phyloP scores from a whole-genome alignment of 1,284 basidiomycete genomes.

The Stygiomarasmius scandens region DNA sequence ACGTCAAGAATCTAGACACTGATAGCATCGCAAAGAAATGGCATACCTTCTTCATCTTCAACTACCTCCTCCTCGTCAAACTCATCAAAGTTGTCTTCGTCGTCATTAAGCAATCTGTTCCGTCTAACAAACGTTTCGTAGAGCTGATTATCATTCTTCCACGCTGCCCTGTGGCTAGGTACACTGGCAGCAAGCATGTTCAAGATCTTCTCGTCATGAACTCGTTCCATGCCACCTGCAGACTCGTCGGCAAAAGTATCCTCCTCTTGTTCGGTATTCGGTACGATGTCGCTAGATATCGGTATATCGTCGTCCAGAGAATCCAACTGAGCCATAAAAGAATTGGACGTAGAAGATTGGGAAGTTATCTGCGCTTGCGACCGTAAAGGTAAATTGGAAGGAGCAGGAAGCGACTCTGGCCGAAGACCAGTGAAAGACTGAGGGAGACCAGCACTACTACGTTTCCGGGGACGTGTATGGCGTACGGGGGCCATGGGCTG shows the following conservation, averaged over 20 bases:
- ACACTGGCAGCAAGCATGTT: slow-evolving; percentile 66
- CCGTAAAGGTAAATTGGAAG: slow-evolving; percentile 39
- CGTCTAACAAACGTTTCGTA: slow-evolving; percentile 65
- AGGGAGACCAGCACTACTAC: slow-evolving; percentile 45
- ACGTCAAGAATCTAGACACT: too few relatives aligned
- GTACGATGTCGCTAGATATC: not conserved
- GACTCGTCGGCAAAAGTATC: slow-evolving; percentile 21
- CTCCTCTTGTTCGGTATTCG: not conserved
- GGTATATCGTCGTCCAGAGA: slow-evolving; percentile 8
- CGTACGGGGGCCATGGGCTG: slow-evolving; percentile 34
- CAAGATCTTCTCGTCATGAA: slow-evolving; percentile 52
- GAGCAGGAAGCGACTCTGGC: slow-evolving; percentile 65
- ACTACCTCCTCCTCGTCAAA: slow-evolving; percentile 34
- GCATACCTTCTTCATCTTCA: slow-evolving; percentile 48
- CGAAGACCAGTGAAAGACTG: slow-evolving; percentile 62
- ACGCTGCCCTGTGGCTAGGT: slow-evolving; percentile 70
- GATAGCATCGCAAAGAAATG: not conserved
- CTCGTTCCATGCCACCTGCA: slow-evolving; percentile 16
- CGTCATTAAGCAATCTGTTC: slow-evolving; percentile 28
- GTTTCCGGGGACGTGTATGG: slow-evolving; percentile 35
- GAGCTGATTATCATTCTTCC: slow-evolving; percentile 63
- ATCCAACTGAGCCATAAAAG: not conserved
- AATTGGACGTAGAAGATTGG: not conserved
- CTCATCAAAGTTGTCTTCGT: slow-evolving; percentile 29
- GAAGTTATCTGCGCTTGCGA: not conserved